Evolutionary conservation across 495 filamentous ascomycete genomes (phyloP).

Genomic region (Pyrenula massariospora): DNA sequence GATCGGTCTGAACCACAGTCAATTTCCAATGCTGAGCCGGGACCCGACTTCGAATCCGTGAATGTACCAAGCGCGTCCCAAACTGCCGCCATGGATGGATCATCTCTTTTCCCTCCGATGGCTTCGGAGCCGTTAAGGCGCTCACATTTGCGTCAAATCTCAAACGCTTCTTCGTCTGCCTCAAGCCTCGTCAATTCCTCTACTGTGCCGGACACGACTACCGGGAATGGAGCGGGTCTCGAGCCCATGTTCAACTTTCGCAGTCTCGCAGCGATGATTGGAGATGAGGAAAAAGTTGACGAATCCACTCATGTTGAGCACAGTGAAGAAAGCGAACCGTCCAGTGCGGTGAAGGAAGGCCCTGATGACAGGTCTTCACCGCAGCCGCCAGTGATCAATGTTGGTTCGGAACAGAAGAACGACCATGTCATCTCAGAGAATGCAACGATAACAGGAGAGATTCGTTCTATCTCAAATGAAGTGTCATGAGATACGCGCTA

Average conservation of each 20-base stretch:
- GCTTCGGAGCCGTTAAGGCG: slow-evolving; percentile 32
- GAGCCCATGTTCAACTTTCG: slow-evolving; percentile 90
- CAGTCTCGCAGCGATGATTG: slow-evolving; percentile 78
- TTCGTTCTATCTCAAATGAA: not conserved
- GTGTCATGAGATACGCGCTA: not conserved
- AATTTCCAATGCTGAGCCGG: slow-evolving; percentile 3
- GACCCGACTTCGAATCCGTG: slow-evolving; percentile 2
- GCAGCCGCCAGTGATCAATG: not conserved
- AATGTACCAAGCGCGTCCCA: slow-evolving; percentile 10
- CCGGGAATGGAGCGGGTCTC: slow-evolving; percentile 31
- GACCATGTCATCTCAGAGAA: not conserved
- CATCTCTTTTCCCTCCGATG: not conserved
- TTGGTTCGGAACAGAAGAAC: not conserved
- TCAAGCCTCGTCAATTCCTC: slow-evolving; percentile 62
- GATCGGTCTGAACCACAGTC: slow-evolving; percentile 34
- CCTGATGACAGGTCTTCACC: not conserved
- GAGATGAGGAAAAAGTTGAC: slow-evolving; percentile 44
- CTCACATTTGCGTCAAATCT: slow-evolving; percentile 67
- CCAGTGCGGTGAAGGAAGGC: not conserved
- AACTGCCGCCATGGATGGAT: not conserved
- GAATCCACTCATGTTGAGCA: slow-evolving; percentile 30
- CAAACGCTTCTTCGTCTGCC: slow-evolving; percentile 68
- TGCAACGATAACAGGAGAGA: not conserved
- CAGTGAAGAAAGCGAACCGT: slow-evolving; percentile 16
- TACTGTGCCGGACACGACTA: slow-evolving; percentile 33